Base-by-base conservation (phyloP, 1,139 yeast species). In the Hemisphaericaspora subhashii region DNA sequence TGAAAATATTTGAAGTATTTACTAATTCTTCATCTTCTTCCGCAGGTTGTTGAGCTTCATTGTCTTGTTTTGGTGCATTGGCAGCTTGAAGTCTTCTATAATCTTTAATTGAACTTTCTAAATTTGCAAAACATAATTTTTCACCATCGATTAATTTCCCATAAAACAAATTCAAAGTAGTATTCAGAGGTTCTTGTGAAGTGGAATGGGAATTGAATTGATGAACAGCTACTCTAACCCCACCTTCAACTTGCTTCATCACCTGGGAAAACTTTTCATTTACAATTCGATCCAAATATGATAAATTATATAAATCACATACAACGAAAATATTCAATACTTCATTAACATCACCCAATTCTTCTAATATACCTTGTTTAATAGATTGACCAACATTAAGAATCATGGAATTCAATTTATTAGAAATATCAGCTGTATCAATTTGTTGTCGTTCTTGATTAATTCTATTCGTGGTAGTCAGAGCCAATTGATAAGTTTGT, bases 201-300 rank as follows among this genome's bases (percentile, higher is more conserved):
- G 15, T 13, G 33, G 45, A 37, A 54, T 77, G 64, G 53, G 78
- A 74, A 63, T 74, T 65, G 48, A 65, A 67, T 62, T 79, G 76
- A 51, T 71, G 73, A 7, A 81, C 79, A 44, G 71, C 69, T 12
- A 82, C 77, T 38, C 76, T 70, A 33, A 83, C 88, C 10, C 88
- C 90, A 26, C 96, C 97, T 58, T 90, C 96, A 12, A 90, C 97
- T 61, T 90, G 97, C 47, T 77, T 76, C 83, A 89, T 81, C n/a
- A 88, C 97, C 40, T 75, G 73, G 52, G 81, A 82, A 60, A 92
- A 92, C 48, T 83, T 86, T 36, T 73, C 69, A 48, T 79, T 77
- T 13, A 87, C 81, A 46, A 81, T 68, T 38, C 73, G 69, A 46
- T 85, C 86, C 51, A 90, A 72, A 46, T 79, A 74, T 20, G 79